Conservation (phyloP, 257 asterid genomes). For the Oldenlandia corymbosa region DNA sequence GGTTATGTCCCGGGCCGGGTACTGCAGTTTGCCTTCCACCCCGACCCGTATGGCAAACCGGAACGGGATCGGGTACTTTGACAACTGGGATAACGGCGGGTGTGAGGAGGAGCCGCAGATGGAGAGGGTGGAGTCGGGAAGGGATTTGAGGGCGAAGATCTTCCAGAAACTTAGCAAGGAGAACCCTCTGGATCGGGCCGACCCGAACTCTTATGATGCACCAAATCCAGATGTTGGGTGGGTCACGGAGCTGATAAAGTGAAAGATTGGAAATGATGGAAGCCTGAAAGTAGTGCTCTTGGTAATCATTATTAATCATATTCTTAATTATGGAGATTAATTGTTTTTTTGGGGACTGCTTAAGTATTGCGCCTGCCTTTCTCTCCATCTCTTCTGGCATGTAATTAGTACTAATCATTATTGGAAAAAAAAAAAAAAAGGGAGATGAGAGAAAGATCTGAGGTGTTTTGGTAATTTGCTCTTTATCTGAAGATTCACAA, state of each 20-base stretch:
- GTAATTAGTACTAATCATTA: constrained; percentile 2
- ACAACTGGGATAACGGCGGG: constrained; percentile 23
- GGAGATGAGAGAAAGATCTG: too few relatives aligned
- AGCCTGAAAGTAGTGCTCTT: neutral
- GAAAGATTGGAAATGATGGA: neutral
- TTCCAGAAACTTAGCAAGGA: constrained; percentile 43
- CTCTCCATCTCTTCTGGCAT: neutral
- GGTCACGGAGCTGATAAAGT: constrained; percentile 60
- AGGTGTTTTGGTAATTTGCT: too few relatives aligned
- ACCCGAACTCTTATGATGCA: constrained; percentile 17
- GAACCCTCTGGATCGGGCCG: constrained; percentile 41
- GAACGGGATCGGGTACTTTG: constrained; percentile 19
- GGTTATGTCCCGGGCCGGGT: constrained; percentile 28
- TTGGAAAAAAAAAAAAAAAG: neutral
- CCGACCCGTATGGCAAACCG: constrained; percentile 32
- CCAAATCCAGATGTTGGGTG: constrained; percentile 57
- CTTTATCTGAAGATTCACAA: too few relatives aligned
- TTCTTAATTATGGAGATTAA: constrained; percentile 1
- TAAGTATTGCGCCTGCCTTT: neutral
- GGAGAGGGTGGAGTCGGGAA: constrained; percentile 52
- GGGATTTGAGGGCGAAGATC: constrained; percentile 45
- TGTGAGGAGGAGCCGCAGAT: constrained; percentile 31
- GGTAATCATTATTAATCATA: neutral
- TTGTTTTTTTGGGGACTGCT: constrained; percentile 3
- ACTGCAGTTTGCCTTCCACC: constrained; percentile 40